Conservation (phyloP, 495 filamentous ascomycete species). For the Lepraria neglecta region DNA sequence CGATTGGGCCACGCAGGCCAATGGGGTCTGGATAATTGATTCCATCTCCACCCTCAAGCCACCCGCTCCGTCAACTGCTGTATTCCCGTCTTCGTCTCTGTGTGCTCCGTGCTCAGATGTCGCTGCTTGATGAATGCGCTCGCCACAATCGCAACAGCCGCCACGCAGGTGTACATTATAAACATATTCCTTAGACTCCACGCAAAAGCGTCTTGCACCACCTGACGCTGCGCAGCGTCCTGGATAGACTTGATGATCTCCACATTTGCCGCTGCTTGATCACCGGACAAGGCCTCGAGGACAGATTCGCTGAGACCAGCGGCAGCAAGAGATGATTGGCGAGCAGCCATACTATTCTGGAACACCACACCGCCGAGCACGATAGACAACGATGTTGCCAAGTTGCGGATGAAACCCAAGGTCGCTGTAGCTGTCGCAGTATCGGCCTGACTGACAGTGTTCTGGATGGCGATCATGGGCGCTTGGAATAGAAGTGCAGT, state of each 20-base stretch:
- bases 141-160: slow-evolving; percentile 44
- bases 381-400: slow-evolving; percentile 56
- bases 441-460: slow-evolving; percentile 57
- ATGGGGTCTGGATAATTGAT: no score
- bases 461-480: slow-evolving; percentile 73
- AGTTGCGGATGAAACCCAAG: slow-evolving; percentile 66
- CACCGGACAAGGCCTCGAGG: slow-evolving; percentile 40
- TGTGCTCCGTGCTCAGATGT: slow-evolving; percentile 51
- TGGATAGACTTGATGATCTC: slow-evolving; percentile 32
- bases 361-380: slow-evolving; percentile 80
- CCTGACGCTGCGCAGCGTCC: slow-evolving; percentile 35
- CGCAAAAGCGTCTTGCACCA: slow-evolving; percentile 50
- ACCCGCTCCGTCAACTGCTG: no score
- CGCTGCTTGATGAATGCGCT: slow-evolving; percentile 49
- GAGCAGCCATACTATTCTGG: slow-evolving; percentile 51
- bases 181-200: slow-evolving; percentile 56
- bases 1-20: no score
- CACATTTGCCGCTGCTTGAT: slow-evolving; percentile 48
- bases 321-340: slow-evolving; percentile 33
- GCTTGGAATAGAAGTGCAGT: slow-evolving; percentile 46
- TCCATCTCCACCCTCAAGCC: no score
- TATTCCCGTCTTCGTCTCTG: slow-evolving; percentile 50
- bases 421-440: slow-evolving; percentile 72
- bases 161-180: slow-evolving; percentile 53
- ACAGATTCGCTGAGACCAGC: slow-evolving; percentile 42